Evolutionary conservation across 164 flowering plant species (phyloP).

Genomic region (Paratinospora sagittata): DNA sequence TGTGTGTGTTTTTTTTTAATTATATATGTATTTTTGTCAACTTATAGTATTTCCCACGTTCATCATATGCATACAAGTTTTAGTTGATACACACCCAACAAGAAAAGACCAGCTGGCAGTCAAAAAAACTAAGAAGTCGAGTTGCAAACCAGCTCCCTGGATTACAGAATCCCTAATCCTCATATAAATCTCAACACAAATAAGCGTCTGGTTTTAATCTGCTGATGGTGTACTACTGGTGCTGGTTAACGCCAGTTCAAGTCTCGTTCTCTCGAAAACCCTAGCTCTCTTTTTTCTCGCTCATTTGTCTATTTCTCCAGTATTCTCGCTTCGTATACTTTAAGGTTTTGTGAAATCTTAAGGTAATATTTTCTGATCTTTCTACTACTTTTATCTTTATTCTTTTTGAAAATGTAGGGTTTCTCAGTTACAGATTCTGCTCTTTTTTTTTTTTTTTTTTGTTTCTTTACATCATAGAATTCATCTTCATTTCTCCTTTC

Average conservation of each 20-base stretch:
- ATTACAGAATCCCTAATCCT: not conserved
- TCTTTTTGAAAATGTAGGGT: not conserved
- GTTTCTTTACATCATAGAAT: not conserved
- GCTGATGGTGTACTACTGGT: not conserved
- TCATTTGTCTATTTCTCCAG: not conserved
- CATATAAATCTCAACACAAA: not conserved
- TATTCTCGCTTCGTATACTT: not conserved
- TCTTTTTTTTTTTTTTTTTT: too few species aligned
- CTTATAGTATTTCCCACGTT: too few species aligned
- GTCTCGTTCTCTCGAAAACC: slow-evolving; percentile 3
- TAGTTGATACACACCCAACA: too few species aligned
- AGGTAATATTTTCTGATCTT: not conserved
- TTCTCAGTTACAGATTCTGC: not conserved
- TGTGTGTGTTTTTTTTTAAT: too few species aligned
- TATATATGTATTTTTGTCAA: too few species aligned
- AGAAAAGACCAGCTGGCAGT: too few species aligned
- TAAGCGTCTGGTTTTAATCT: not conserved
- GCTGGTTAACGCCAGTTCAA: not conserved
- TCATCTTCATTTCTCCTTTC: not conserved
- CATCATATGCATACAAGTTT: too few species aligned
- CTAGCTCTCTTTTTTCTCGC: not conserved
- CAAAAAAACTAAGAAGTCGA: not conserved
- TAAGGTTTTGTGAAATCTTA: not conserved
- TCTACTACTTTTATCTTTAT: not conserved
- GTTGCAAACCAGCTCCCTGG: not conserved